Evolutionary conservation across 345 rosid species (phyloP), one percentile per base, ranked within the genome.

Genomic region (Eucalyptus decipiens): DNA sequence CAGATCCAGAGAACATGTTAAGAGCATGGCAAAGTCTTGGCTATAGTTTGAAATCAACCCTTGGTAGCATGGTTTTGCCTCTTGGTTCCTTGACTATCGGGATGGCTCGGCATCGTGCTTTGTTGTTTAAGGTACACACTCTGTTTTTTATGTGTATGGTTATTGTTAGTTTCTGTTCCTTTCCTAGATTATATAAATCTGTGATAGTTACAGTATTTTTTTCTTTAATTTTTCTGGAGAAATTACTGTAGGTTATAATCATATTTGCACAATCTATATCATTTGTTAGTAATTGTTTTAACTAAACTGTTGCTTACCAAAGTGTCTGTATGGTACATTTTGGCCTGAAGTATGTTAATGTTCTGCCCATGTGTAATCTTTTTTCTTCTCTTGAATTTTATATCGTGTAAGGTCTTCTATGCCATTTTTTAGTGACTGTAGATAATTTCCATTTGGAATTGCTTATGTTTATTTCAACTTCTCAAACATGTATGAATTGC

Each of bases 101-200:
- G 90, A 90, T 97, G 96, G 96, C 99, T 89, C 99, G 99, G 91
- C 99, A 97, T 91, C 98, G 99, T 69, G 99, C 99, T 52, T 92
- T 97, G 93, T 89, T 97, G 91, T 97, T 96, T 94, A 97, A 97
- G 97, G 99, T 97, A 93, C 45, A 37, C 45, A 37, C 81, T 34
- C 83, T 37, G 45, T 76, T 40, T 76, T 76, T 37, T 21, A 72
- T 72, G 42, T 37, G 26, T 76, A 76, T 1, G 83, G 28, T 76
- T 5, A 76, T 76, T 21, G 8, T 37, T 40, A 76, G 47, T 11
- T 76, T 21, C 15, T 11, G 45, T 76, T 37, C 42, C 83, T 76
- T 76, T 76, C 83, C 83, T 76, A 76, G 26, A 76, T 21, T 76
- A 21, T 37, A 23, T 37, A 37, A 65, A 37, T 76, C 45, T 76